Evolutionary conservation across 306 rosid species (phyloP), one percentile per base, ranked within the genome.

Genomic region (Erythrophleum fordii): DNA sequence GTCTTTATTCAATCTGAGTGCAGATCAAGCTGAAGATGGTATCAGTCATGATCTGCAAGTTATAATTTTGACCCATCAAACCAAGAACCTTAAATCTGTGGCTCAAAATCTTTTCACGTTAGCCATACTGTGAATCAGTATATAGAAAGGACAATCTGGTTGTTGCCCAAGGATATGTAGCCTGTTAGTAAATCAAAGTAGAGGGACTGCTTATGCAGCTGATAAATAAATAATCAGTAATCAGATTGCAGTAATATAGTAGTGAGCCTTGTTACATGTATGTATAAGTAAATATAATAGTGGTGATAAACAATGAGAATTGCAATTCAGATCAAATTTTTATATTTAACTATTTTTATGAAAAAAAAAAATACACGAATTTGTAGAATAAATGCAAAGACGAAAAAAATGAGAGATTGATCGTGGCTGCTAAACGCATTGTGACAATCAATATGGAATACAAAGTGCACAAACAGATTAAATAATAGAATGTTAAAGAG

Each of bases 261-360:
- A 37, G 20, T 76, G 31, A 39, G 9, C 77, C 65, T 46, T 12
- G 44, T 42, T 75, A 16, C 22, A 26, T 12, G 20, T 10, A 59
- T 16, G 69, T 68, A 9, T 39, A 1, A 20, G 52, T 66, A 49
- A 11, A 81, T 58, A 81, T 10, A 11, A 52, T 34, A 5, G n/a
- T 12, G 25, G 23, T 8, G 9, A 23, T 51, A 31, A 44, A 69
- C 0, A 48, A 61, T 0, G 49, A n/a, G 2, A n/a, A 45, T 46
- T 22, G 41, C 16, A 75, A 73, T 41, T 56, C 72, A 56, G 73
- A 64, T 71, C 56, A 79, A 70, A 39, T 26, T 3, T 12, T 48
- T 12, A 29, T 26, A 55, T 35, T 45, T 14, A 18, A 13, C n/a
- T 59, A 37, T 9, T 22, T 68, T 37, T 25, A 74, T 20, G 14